phyloP scores from a whole-genome alignment of 2,329 filamentous ascomycete genomes.

The Cytospora paraplurivora region DNA sequence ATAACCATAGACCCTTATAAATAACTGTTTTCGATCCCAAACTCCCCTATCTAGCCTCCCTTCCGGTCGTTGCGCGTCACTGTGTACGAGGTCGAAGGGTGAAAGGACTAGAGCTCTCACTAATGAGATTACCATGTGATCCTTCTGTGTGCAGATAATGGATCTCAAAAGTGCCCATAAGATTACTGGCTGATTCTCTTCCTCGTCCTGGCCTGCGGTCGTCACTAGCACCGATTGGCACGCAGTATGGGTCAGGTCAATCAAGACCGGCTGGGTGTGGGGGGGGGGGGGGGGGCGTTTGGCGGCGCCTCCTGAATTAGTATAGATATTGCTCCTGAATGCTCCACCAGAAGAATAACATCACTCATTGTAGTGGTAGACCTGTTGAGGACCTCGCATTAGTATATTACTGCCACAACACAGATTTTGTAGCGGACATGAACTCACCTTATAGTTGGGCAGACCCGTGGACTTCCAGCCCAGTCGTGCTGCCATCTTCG shows the following conservation, averaged over 20 bases:
- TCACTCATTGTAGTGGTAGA: conserved; percentile 87
- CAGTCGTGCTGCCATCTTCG: conserved; percentile 90
- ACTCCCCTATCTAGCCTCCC: neutral
- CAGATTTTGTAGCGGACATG: conserved; percentile 22
- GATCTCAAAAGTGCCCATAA: neutral
- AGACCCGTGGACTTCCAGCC: conserved; percentile 86
- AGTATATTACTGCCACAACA: neutral
- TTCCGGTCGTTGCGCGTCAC: conserved; percentile 7
- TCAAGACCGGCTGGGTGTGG: neutral
- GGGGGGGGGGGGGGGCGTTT: no score
- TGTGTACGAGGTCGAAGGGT: conserved; percentile 14
- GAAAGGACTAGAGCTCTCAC: conserved; percentile 2
- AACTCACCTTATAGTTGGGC: conserved; percentile 89
- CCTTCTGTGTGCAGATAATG: neutral
- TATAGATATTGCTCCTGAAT: conserved; percentile 4
- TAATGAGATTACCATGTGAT: neutral
- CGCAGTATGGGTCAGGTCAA: neutral
- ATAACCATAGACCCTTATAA: conserved; percentile 6
- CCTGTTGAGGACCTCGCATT: conserved; percentile 48
- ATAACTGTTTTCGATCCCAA: neutral
- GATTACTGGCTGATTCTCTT: neutral
- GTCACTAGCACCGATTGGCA: neutral
- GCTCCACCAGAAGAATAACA: neutral
- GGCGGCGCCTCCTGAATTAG: conserved; percentile 9
- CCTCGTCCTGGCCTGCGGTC: neutral